Base-by-base conservation (phyloP, 169 alveolate genomes). In the Perkinsus chesapeaki region DNA sequence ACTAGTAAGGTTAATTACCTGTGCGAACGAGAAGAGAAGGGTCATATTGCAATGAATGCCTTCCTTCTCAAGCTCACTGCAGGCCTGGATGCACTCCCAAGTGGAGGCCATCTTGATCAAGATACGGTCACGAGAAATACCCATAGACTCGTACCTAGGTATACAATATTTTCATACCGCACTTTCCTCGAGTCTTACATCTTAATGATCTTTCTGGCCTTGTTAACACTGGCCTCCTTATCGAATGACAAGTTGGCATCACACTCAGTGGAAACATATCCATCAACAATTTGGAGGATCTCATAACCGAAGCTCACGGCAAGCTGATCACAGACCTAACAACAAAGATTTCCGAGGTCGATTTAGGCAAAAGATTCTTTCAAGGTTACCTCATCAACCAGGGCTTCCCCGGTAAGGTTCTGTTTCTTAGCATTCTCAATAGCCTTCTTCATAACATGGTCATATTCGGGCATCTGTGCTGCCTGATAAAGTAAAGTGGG, bases 61-160 rank as follows among this genome's bases (percentile, higher is more conserved):
- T 39, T 96, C 96, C 90, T 94, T 94, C 93, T 97, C 96, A 20
- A 97, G 94, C 19, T 93, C 93, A 93, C 95, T 94, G 31, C 97
- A 97, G 47, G 98, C 98, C 92, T 96, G 92, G 39, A 96, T 96
- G 48, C 98, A 98, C 92, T 97, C 98, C 98, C 98, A 97, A 9
- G 98, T 97, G 20, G 97, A 92, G n/a, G 98, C 98, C 36, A 96
- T 94, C 92, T 97, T 96, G 92, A 97, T 96, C 48, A 97, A 92
- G 39, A 97, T 96, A 48, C 98, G 94, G 1, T 95, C 96, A 91
- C 94, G 95, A 37, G 92, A 48, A 36, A 95, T 93, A 31, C 98
- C 98, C 39, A 92, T 94, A 34, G 95, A 93, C 93, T 95, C 95
- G 93, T 97, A 97, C 95, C 96, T 10, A 31, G 36, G 12, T 36